Conservation (phyloP, 768 basidiomycete genomes). For the Tricholoma sp. region DNA sequence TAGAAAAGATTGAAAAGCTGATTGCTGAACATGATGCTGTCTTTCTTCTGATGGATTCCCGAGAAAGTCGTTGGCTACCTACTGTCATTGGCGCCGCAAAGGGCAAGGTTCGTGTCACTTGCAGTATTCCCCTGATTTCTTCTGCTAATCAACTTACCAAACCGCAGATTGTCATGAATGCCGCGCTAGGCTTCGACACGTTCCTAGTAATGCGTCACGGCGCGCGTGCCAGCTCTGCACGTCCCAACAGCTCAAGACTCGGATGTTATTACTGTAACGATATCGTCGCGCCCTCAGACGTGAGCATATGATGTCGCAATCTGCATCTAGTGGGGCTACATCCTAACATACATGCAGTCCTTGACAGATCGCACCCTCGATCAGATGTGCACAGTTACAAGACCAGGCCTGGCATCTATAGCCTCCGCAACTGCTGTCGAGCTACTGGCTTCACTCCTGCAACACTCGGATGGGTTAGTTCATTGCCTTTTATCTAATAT, state of each 20-base stretch:
- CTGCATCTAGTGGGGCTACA: not conserved
- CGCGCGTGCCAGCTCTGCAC: conserved; percentile 38
- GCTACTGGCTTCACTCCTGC: conserved; percentile 80
- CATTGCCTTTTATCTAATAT: not conserved
- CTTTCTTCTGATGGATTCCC: conserved; percentile 96
- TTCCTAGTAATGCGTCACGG: conserved; percentile 98
- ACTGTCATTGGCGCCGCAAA: conserved; percentile 82
- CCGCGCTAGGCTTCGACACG: conserved; percentile 92
- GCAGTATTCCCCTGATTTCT: not conserved
- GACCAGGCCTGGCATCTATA: conserved; percentile 91
- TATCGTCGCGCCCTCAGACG: conserved; percentile 93
- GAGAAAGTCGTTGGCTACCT: conserved; percentile 95
- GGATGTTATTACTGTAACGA: conserved; percentile 99
- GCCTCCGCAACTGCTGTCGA: conserved; percentile 93
- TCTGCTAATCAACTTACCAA: not conserved
- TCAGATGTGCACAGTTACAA: conserved; percentile 98
- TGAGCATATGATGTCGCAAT: conserved; percentile 27
- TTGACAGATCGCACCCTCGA: conserved; percentile 88
- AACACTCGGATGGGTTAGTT: conserved; percentile 82
- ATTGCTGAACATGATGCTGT: conserved; percentile 85
- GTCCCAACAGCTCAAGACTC: conserved; percentile 35
- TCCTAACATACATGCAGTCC: conserved; percentile 4
- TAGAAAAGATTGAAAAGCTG: conserved; percentile 67
- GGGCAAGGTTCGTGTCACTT: conserved; percentile 56
- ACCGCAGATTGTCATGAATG: conserved; percentile 82